Percentiles rank a stretch among this genome's conserved stretches.
Conservation (phyloP, 306 rosid genomes). For the Benincasa hispida region DNA sequence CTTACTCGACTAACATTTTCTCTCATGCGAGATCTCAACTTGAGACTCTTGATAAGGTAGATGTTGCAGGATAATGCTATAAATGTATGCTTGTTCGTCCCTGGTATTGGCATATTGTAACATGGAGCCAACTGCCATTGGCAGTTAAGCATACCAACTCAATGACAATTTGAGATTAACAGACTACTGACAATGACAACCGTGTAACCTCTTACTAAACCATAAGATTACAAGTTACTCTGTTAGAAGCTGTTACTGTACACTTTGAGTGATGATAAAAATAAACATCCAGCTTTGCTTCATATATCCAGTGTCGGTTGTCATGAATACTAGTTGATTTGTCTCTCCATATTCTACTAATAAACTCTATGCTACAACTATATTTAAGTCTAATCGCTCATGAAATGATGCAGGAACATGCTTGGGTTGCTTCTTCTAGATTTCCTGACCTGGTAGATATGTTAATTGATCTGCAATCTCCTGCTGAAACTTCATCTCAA, state of each 20-base stretch:
- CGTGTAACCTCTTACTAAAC: neutral
- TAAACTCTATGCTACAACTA: neutral
- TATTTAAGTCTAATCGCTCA: neutral
- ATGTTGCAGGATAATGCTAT: neutral
- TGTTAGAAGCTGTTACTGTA: neutral
- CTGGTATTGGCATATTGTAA: neutral
- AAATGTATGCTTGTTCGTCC: neutral
- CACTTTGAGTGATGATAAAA: neutral
- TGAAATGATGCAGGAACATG: constrained; percentile 54
- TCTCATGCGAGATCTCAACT: neutral
- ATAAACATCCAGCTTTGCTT: neutral
- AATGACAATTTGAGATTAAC: neutral
- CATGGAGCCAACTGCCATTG: neutral
- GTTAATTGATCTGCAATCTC: constrained; percentile 44
- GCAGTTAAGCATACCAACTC: neutral
- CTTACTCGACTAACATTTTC: neutral
- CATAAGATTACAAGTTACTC: neutral
- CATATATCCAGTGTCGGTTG: neutral
- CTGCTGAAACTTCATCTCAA: constrained; percentile 38
- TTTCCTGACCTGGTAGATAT: constrained; percentile 48
- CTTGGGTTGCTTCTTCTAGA: constrained; percentile 39
- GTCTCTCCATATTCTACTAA: neutral
- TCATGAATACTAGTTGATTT: neutral
- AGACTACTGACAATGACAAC: neutral
- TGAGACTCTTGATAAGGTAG: neutral